Base-by-base conservation (phyloP, 169 alveolate genomes). In the Eimeria maxima region DNA sequence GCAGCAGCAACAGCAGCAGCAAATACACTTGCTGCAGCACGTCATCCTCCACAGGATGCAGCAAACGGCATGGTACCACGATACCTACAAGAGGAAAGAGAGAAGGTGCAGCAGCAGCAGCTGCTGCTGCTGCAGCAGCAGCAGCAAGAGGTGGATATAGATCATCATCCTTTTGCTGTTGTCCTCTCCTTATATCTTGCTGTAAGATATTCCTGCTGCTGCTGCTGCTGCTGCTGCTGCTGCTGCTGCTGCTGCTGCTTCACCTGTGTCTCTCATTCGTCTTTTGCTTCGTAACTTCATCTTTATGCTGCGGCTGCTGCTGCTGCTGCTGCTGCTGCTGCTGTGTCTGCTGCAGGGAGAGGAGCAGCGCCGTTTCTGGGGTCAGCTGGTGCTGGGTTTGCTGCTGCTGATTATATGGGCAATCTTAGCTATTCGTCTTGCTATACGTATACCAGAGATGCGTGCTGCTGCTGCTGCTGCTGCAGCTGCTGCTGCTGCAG, bases 261-360 rank as follows among this genome's bases (percentile, higher is more conserved):
- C 57, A 7, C 18, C 57, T 50, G 57, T 50, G 18, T 50, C 55
- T 73, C 5, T 27, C 11, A 50, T 44, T 33, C 11, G 57, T 11
- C 57, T 50, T 50, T 50, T n/a, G n/a, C 57, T 50, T 50, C 57
- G 5, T 50, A 11, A 24, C 53, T 73, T 45, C 50, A 7, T 22
- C 29, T 27, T n/a, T n/a, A n/a, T n/a, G 55, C 55, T 73, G 50
- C 53, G 24, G 53, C 84, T 33, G 18, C 47, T 73, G 53, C 55
- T 73, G 84, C 84, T 73, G 84, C 84, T 73, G 84, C 53, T 73
- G 84, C 84, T 73, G 84, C 84, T 73, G 84, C 84, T 38, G 84
- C 84, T 73, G 84, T 38, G 53, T 73, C 84, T 73, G 84, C 45
- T 73, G 84, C 84, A 73, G 84, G 20, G 84, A 10, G 84, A 73